Percentiles rank a stretch among this genome's conserved stretches.
These are phyloP conservation scores for Cryptosporidium canis DNA, from an alignment of 169 alveolate genomes.

Conservation along the genomic window DNA sequence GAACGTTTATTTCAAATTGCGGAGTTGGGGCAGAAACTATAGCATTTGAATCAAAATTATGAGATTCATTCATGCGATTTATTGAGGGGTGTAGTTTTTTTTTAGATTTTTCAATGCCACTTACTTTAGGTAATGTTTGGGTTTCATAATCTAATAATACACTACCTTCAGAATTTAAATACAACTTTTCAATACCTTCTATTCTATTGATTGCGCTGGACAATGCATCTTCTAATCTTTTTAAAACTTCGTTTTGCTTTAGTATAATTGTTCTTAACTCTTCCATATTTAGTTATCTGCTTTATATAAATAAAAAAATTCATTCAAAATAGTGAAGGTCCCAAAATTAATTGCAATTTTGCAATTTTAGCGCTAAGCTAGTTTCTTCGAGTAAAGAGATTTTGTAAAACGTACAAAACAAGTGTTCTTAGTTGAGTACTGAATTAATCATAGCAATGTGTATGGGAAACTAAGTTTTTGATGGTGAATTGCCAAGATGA, in stretches of 20 bases:
- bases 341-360: background rate
- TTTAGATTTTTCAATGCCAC: too few relatives aligned
- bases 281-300: background rate
- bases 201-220: slow-evolving; percentile 42
- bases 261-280: background rate
- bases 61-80: too few relatives aligned
- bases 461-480: background rate
- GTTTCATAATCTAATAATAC: background rate
- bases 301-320: background rate
- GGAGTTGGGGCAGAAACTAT: too few relatives aligned
- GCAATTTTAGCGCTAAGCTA: background rate
- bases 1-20: too few relatives aligned
- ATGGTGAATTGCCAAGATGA: slow-evolving; percentile 24
- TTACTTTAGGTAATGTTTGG: background rate
- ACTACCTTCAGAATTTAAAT: background rate
- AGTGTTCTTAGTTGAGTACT: background rate
- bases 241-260: slow-evolving; percentile 35
- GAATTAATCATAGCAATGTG: background rate
- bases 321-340: background rate
- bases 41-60: too few relatives aligned
- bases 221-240: slow-evolving; percentile 17
- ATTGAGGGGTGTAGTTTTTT: too few relatives aligned
- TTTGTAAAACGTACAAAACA: background rate
- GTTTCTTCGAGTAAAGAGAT: background rate
- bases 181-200: slow-evolving; percentile 30